Conservation (phyloP, 2,329 filamentous ascomycete genomes). For the Hirsutella rhossiliensis region DNA sequence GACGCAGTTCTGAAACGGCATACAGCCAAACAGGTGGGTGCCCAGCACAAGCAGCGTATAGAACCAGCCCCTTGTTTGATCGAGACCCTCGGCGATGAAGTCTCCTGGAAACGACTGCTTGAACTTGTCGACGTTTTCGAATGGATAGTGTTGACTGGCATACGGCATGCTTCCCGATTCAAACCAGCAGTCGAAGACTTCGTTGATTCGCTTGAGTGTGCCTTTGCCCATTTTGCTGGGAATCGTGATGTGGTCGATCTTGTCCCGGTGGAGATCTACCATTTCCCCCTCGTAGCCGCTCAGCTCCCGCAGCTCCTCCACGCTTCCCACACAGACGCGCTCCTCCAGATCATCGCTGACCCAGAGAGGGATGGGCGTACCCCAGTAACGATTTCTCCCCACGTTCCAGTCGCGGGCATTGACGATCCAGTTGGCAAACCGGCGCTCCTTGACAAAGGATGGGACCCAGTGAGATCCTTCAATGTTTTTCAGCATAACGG, state of each 20-base stretch:
- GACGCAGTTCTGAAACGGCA: slow-evolving; percentile 92
- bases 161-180: slow-evolving; percentile 96
- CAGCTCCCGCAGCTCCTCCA: slow-evolving; percentile 70
- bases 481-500: slow-evolving; percentile 82
- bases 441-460: slow-evolving; percentile 76
- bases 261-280: slow-evolving; percentile 80
- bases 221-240: slow-evolving; percentile 83
- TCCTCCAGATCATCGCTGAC: slow-evolving; percentile 83
- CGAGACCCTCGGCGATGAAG: slow-evolving; percentile 86
- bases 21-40: slow-evolving; percentile 71
- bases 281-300: slow-evolving; percentile 80
- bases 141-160: slow-evolving; percentile 81
- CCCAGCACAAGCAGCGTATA: slow-evolving; percentile 85
- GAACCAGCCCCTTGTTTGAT: slow-evolving; percentile 95
- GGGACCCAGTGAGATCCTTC: slow-evolving; percentile 88
- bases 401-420: slow-evolving; percentile 95
- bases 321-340: slow-evolving; percentile 73
- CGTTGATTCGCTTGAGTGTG: slow-evolving; percentile 64
- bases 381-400: slow-evolving; percentile 89
- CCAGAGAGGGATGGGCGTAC: slow-evolving; percentile 86
- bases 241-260: slow-evolving; percentile 89
- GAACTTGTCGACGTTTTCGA: slow-evolving; percentile 75
- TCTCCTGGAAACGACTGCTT: slow-evolving; percentile 76
- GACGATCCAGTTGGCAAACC: slow-evolving; percentile 83
- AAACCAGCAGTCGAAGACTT: slow-evolving; percentile 96